Base-by-base conservation (phyloP, 73 alveolate genomes). In the Breviolum minutum region DNA sequence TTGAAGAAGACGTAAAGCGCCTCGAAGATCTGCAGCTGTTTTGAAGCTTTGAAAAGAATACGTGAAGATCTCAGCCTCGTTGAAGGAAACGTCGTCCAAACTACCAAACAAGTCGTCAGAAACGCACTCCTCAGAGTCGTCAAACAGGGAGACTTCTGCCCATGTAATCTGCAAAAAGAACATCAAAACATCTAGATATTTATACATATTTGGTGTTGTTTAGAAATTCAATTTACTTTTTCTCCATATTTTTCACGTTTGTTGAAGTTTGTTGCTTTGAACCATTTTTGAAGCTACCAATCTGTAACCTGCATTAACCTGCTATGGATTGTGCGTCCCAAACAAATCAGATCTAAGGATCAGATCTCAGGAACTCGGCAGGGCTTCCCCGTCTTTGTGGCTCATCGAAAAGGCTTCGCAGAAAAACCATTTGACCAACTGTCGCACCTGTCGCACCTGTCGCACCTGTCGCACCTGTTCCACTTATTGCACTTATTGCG, bases 311-410 rank as follows among this genome's bases (percentile, higher is more conserved):
- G 54, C 54, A 2, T 0, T 40, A 40, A 40, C 54, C 54, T 2
- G 54, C 54, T 40, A 40, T 40, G 54, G 54, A 40, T 40, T 40
- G 54, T 40, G 54, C 54, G 54, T 40, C 54, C 40, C 14, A 73
- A 73, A 73, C 60, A 73, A 71, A 17, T 77, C n/a, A 27, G 19
- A 13, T 48, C 73, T 61, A 13, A 61, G 92, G 54, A 24, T 83
- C 92, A 48, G 92, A 83, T 13, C 24, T 27, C 27, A 83, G 7
- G 29, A 61, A 83, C 9, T 83, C 92, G 61, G 73, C 76, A 61
- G 92, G 76, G 8, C 64, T 83, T 61, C 92, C 92, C 2, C 92
- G 92, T 62, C 60, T 61, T 10, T 16, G 30, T 24, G 92, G 92
- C 27, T 54, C 92, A 9, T 83, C 62, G 76, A 61, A 83, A 61